Percentiles rank a stretch among this genome's conserved stretches.
These are phyloP conservation scores for Larix sibirica DNA, from an alignment of 83 land plant genomes.

Conservation along the genomic window DNA sequence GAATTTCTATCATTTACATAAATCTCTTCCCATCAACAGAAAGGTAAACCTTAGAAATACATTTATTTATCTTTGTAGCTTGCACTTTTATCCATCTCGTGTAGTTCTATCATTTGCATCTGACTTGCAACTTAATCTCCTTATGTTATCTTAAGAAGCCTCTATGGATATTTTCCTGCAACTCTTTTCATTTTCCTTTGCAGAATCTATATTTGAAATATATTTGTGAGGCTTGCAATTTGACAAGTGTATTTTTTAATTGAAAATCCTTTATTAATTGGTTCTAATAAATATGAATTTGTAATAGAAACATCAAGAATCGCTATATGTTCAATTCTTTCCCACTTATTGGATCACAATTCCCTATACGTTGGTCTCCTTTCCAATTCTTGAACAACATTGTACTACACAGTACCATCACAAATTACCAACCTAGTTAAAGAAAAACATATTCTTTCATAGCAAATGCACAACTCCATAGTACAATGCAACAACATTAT, in stretches of 20 bases:
- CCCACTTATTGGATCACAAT: constrained; percentile 8
- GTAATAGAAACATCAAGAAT: background rate
- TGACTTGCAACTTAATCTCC: background rate
- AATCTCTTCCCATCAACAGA: constrained; percentile 7
- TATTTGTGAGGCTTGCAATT: background rate
- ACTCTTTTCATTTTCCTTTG: background rate
- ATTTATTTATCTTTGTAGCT: background rate
- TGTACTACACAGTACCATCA: too few species aligned
- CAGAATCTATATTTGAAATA: background rate
- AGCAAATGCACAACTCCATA: too few species aligned
- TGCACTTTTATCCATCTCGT: constrained; percentile 1
- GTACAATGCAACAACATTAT: too few species aligned
- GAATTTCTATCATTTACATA: constrained; percentile 8
- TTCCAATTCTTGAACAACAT: background rate
- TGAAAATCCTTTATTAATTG: background rate
- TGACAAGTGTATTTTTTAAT: background rate
- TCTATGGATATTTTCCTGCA: background rate
- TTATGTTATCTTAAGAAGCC: constrained; percentile 1
- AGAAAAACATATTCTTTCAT: too few species aligned
- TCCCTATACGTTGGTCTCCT: background rate
- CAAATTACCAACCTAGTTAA: too few species aligned
- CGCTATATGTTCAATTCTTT: background rate
- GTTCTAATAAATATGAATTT: background rate
- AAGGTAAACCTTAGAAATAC: background rate
- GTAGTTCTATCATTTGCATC: background rate